phyloP scores from a whole-genome alignment of 2,329 filamentous ascomycete species.

The Epicoccum nigrum region DNA sequence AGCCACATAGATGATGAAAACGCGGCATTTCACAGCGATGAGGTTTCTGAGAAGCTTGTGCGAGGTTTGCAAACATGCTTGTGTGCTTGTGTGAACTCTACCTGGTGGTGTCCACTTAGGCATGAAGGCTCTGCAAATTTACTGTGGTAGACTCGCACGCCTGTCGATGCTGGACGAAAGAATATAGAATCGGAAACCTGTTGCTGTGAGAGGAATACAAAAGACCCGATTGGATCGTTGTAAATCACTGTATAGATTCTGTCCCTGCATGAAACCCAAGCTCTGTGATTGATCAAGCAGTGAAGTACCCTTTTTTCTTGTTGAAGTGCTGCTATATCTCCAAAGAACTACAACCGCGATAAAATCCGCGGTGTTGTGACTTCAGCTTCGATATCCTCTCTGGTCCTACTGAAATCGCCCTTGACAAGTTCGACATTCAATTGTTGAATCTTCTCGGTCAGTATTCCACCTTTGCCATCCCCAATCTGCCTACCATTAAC shows the following conservation, averaged over 20 bases:
- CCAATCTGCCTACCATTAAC: slow-evolving; percentile 3
- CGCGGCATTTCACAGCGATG: background rate
- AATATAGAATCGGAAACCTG: no score
- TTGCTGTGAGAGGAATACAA: no score
- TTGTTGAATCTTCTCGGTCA: background rate
- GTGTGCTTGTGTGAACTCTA: no score
- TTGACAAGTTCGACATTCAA: background rate
- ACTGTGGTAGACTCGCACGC: background rate
- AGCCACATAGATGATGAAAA: background rate
- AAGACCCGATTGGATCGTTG: no score
- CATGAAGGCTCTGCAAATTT: no score
- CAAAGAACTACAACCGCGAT: background rate
- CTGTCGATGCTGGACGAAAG: no score
- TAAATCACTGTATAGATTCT: no score
- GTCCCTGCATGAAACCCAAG: no score
- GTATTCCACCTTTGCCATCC: background rate
- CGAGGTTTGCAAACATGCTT: background rate
- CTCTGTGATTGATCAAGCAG: no score
- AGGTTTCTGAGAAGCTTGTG: background rate
- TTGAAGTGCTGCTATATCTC: no score
- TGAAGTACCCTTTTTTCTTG: no score
- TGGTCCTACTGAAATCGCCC: background rate
- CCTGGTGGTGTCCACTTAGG: no score
- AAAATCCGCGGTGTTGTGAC: background rate
- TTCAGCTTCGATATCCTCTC: background rate